Conservation (phyloP, 371 early-diverging fungal genomes). For the Actinomucor elegans region DNA sequence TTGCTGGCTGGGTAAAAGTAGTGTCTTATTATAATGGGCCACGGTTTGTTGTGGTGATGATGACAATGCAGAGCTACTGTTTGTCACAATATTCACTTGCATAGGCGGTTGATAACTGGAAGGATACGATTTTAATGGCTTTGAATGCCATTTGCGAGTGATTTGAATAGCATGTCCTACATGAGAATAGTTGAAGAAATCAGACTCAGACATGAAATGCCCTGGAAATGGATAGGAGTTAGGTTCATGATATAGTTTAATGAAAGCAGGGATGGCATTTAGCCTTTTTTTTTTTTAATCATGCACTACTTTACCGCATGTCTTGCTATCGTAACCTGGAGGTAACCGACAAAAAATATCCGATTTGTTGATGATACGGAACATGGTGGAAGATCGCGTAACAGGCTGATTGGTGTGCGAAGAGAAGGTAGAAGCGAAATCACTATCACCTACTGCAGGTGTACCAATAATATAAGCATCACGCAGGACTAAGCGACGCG, state of each 20-base stretch:
- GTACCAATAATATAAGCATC: slow-evolving; percentile 45
- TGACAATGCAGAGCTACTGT: no score
- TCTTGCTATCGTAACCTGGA: slow-evolving; percentile 31
- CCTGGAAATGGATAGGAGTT: no score
- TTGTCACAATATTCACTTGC: slow-evolving; percentile 19
- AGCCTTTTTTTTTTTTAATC: not conserved
- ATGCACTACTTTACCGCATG: slow-evolving; percentile 10
- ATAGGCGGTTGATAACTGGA: slow-evolving; percentile 25
- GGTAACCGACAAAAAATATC: slow-evolving; percentile 35
- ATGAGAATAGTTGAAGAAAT: slow-evolving; percentile 41
- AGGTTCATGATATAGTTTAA: no score
- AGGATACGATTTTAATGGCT: slow-evolving; percentile 26
- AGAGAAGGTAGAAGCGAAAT: slow-evolving; percentile 40
- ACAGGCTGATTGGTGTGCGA: slow-evolving; percentile 25
- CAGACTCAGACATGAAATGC: slow-evolving; percentile 18
- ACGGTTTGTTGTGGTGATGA: not conserved
- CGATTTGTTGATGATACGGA: slow-evolving; percentile 33
- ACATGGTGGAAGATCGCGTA: slow-evolving; percentile 22
- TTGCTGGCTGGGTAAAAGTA: not conserved
- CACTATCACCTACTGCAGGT: slow-evolving; percentile 43
- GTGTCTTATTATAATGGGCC: not conserved
- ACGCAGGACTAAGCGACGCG: slow-evolving; percentile 28
- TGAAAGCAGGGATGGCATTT: not conserved
- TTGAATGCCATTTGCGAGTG: slow-evolving; percentile 20
- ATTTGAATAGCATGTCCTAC: slow-evolving; percentile 34